phyloP scores from a whole-genome alignment of 176 grass and related monocot genomes.

The Carex littledalei region DNA sequence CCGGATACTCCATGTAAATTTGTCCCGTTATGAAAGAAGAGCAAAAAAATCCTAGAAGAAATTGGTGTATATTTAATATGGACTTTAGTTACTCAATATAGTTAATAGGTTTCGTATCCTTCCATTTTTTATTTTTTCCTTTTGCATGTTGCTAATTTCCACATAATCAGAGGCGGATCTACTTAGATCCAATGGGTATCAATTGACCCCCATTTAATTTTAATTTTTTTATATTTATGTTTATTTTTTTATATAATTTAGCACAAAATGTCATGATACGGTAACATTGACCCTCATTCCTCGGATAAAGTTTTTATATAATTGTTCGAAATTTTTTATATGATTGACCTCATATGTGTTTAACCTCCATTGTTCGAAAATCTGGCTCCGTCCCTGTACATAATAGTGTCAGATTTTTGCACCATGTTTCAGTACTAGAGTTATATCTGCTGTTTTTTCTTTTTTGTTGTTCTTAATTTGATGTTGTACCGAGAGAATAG shows the following conservation, averaged over 20 bases:
- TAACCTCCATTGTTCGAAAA: no score
- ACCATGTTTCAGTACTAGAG: background rate
- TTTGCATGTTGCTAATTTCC: background rate
- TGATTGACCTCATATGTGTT: no score
- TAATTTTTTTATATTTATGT: no score
- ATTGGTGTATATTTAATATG: slow-evolving; percentile 23
- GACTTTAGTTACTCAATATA: background rate
- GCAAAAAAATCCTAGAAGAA: slow-evolving; percentile 8
- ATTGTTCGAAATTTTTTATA: no score
- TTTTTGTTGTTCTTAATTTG: background rate
- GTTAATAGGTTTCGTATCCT: background rate
- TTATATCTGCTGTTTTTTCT: background rate
- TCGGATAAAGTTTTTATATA: no score
- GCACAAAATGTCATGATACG: no score
- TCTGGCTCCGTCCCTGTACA: background rate
- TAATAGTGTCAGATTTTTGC: background rate
- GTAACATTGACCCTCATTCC: no score
- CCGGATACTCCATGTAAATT: slow-evolving; percentile 12
- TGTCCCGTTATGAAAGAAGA: background rate
- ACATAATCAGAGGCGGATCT: background rate
- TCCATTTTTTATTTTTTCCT: background rate
- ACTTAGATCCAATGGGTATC: no score
- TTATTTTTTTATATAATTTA: no score
- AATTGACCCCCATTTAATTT: no score
- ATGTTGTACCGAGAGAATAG: background rate